Evolutionary conservation across 106 monocot genomes (phyloP).

Genomic region (Dendrobium huoshanense): DNA sequence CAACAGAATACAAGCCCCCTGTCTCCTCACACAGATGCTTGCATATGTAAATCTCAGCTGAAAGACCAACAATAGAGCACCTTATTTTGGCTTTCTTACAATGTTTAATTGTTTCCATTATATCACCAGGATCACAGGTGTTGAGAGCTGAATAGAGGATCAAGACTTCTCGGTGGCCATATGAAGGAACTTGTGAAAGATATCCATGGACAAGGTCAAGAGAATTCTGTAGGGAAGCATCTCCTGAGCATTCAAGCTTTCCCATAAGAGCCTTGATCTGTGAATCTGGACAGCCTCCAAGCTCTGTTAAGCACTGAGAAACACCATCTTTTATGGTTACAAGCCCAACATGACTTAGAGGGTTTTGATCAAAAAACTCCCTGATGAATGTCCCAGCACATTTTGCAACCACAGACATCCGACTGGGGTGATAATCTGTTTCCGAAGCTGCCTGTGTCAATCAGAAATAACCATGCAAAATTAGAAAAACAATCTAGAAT

Average conservation of each 20-base stretch:
- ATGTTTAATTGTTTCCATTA: conserved; percentile 76
- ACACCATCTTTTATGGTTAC: conserved; percentile 89
- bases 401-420: conserved; percentile 84
- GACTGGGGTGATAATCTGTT: conserved; percentile 81
- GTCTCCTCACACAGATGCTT: conserved; percentile 90
- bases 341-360: conserved; percentile 83
- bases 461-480: neutral
- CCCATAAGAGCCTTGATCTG: conserved; percentile 92
- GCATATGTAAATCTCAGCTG: conserved; percentile 88
- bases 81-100: conserved; percentile 93
- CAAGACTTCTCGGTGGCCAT: conserved; percentile 94
- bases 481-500: neutral
- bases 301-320: conserved; percentile 76
- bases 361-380: conserved; percentile 98
- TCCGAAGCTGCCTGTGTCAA: conserved; percentile 80
- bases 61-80: conserved; percentile 85
- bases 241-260: conserved; percentile 92
- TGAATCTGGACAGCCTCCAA: conserved; percentile 89
- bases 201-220: conserved; percentile 84
- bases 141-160: conserved; percentile 88
- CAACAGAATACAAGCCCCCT: conserved; percentile 82
- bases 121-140: conserved; percentile 91
- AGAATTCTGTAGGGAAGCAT: conserved; percentile 90
- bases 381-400: conserved; percentile 68
- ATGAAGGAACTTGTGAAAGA: conserved; percentile 69